A percentile compares a stretch with the other conserved stretches of the same genome.
phyloP scores from a whole-genome alignment of 139 green algal species.

The Coelastrella sp. region DNA sequence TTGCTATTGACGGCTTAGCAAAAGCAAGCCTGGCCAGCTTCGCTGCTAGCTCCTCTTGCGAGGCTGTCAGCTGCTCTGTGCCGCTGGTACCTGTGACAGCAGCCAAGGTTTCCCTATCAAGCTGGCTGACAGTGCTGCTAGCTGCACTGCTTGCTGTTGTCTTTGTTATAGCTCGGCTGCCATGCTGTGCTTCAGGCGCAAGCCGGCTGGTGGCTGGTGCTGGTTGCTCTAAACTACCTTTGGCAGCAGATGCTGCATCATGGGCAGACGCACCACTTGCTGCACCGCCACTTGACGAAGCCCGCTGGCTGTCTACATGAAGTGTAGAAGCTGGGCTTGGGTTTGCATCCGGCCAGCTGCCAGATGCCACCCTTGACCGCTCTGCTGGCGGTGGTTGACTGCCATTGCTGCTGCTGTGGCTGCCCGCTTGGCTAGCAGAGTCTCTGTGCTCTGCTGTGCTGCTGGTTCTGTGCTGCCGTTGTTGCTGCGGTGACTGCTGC shows the following conservation, averaged over 20 bases:
- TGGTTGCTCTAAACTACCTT: not conserved
- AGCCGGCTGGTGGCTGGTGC: not conserved
- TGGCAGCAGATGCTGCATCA: not conserved
- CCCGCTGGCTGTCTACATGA: not conserved
- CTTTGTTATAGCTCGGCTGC: not conserved
- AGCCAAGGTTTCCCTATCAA: slow-evolving; percentile 11
- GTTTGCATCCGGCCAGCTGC: slow-evolving; percentile 32
- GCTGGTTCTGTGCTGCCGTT: not conserved
- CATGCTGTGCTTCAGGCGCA: not conserved
- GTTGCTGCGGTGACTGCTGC: slow-evolving; percentile 13
- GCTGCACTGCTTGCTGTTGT: not conserved
- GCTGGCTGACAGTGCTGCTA: not conserved
- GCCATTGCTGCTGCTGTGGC: slow-evolving; percentile 10
- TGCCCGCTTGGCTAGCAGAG: not conserved
- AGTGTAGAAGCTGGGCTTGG: slow-evolving; percentile 5
- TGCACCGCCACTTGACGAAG: not conserved
- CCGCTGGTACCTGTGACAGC: slow-evolving; percentile 25
- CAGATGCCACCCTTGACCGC: not conserved
- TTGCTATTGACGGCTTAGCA: slow-evolving; percentile 9
- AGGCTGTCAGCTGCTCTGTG: slow-evolving; percentile 31
- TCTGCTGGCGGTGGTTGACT: not conserved
- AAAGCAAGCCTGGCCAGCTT: slow-evolving; percentile 40
- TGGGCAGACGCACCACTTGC: not conserved
- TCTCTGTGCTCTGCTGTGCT: not conserved
- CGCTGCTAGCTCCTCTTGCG: slow-evolving; percentile 30